Evolutionary conservation across 306 rosid genomes (phyloP).

Genomic region (Trichosanthes cucumerina): DNA sequence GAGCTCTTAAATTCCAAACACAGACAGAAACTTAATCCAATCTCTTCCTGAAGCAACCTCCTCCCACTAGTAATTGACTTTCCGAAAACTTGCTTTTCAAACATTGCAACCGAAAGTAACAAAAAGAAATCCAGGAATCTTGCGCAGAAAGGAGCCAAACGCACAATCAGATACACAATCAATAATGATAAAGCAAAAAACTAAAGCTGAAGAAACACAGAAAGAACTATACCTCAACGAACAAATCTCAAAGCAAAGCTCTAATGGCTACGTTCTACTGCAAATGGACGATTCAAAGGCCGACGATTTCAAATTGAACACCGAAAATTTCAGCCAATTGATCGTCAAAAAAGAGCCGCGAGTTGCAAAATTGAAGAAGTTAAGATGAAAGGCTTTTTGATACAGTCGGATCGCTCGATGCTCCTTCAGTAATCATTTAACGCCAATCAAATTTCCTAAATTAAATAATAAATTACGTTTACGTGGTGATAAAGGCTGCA

Average conservation of each 20-base stretch:
- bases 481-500: conserved; percentile 9
- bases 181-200: background rate
- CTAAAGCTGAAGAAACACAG: conserved; percentile 1
- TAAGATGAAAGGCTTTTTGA: background rate
- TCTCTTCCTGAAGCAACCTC: conserved; percentile 7
- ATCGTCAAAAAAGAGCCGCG: background rate
- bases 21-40: background rate
- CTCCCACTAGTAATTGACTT: conserved; percentile 2
- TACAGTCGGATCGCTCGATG: conserved; percentile 21
- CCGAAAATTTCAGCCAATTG: conserved; percentile 6
- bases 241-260: conserved; percentile 1
- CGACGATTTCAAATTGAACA: conserved; percentile 16
- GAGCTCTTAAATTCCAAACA: background rate
- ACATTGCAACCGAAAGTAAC: conserved; percentile 1
- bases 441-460: conserved; percentile 6
- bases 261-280: background rate
- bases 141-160: background rate
- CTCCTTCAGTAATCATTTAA: conserved; percentile 18
- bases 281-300: background rate
- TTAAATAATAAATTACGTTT: conserved; percentile 2
- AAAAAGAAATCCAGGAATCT: background rate
- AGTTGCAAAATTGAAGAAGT: background rate
- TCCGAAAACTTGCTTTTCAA: conserved; percentile 11
- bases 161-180: background rate
- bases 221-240: conserved; percentile 2